These are phyloP conservation scores for Taphrina betulina DNA, from an alignment of 1,139 yeast genomes.

Conservation along the genomic window DNA sequence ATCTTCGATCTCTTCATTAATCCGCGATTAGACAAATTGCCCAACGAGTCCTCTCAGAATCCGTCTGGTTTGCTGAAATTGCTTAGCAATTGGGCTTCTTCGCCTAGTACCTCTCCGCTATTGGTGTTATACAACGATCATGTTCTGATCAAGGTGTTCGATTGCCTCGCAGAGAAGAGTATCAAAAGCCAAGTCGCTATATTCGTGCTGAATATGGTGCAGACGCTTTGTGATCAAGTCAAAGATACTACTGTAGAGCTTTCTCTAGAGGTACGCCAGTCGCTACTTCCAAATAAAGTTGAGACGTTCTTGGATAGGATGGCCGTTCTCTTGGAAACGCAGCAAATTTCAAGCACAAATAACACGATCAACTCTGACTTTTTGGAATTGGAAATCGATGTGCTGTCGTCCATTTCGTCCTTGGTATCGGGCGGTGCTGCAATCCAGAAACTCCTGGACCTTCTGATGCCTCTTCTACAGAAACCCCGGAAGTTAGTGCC, in stretches of 20 bases:
- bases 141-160: constrained; percentile 53
- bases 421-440: constrained; percentile 26
- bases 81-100: constrained; percentile 63
- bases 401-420: constrained; percentile 31
- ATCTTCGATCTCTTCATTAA: constrained; percentile 58
- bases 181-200: constrained; percentile 33
- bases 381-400: constrained; percentile 18
- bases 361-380: constrained; percentile 27
- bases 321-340: constrained; percentile 19
- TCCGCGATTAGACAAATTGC: constrained; percentile 68
- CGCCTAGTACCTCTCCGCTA: constrained; percentile 53
- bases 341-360: constrained; percentile 23
- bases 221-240: constrained; percentile 21
- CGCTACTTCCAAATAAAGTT: constrained; percentile 13
- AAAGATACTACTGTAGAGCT: background rate
- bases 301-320: constrained; percentile 21
- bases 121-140: constrained; percentile 56
- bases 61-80: constrained; percentile 73
- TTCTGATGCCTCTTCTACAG: constrained; percentile 47
- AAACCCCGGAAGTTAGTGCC: constrained; percentile 61
- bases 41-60: constrained; percentile 75
- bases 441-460: constrained; percentile 29
- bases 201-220: constrained; percentile 31
- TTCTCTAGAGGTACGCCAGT: background rate
- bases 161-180: constrained; percentile 48